Conservation (phyloP, 2,329 filamentous ascomycete genomes). For the Chaetomium olivaceum region DNA sequence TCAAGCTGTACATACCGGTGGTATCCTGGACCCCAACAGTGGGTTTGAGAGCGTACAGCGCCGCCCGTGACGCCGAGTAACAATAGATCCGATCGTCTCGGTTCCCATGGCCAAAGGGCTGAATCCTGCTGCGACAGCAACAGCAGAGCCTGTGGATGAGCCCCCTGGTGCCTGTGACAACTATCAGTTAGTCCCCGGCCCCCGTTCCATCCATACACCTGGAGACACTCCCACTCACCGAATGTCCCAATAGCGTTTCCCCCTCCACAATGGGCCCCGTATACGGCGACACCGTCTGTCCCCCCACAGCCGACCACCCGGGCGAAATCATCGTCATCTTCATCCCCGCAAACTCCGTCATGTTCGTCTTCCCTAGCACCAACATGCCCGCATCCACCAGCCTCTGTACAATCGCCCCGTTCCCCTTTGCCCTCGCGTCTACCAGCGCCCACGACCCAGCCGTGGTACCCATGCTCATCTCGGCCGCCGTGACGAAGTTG, state of each 20-base stretch:
- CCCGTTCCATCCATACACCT: background rate
- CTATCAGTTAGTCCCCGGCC: too few species aligned
- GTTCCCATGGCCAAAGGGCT: constrained; percentile 4
- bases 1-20: too few species aligned
- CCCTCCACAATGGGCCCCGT: background rate
- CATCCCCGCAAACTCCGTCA: constrained; percentile 9
- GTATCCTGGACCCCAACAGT: background rate
- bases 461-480: background rate
- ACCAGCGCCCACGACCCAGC: constrained; percentile 3
- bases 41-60: background rate
- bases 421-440: background rate
- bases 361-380: constrained; percentile 5
- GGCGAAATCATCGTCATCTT: background rate
- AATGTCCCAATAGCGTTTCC: constrained; percentile 3
- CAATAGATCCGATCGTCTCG: constrained; percentile 7
- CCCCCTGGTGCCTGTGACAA: constrained; percentile 7
- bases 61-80: background rate
- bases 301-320: background rate
- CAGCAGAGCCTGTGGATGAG: constrained; percentile 8
- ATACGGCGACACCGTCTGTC: constrained; percentile 8
- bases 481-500: background rate
- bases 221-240: background rate
- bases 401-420: constrained; percentile 4
- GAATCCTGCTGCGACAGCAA: constrained; percentile 6
- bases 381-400: constrained; percentile 3